phyloP scores from a whole-genome alignment of 345 rosid species.

The Melastoma malabathricum region DNA sequence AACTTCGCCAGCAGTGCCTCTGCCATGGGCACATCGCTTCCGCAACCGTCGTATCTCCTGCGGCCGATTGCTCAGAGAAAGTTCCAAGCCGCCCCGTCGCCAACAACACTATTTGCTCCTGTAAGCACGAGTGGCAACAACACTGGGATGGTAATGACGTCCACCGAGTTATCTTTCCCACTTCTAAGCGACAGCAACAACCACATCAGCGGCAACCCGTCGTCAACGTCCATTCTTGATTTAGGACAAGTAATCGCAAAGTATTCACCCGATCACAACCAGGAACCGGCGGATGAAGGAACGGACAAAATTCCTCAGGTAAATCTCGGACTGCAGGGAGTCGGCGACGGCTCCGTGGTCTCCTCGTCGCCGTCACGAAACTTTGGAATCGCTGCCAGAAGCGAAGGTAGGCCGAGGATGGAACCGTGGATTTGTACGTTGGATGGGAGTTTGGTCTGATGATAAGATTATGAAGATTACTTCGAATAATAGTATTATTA shows the following conservation, averaged over 20 bases:
- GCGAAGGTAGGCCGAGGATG: constrained; percentile 42
- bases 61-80: constrained; percentile 20
- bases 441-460: constrained; percentile 20
- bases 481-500: not conserved
- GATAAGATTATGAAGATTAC: not conserved
- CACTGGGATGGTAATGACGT: not conserved
- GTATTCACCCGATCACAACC: no score
- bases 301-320: no score
- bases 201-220: not conserved
- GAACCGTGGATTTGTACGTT: constrained; percentile 85
- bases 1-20: constrained; percentile 10
- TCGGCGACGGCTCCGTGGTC: constrained; percentile 4
- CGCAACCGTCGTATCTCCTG: constrained; percentile 28
- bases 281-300: no score
- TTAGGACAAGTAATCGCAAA: no score
- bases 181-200: not conserved
- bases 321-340: not conserved
- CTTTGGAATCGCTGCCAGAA: constrained; percentile 5
- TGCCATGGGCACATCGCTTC: constrained; percentile 21
- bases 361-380: constrained; percentile 4
- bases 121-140: constrained; percentile 14
- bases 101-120: constrained; percentile 2
- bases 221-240: no score
- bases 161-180: no score
- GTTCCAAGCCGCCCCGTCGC: constrained; percentile 21